phyloP scores from a whole-genome alignment of 139 green algal genomes.

The Micromonas pusilla region DNA sequence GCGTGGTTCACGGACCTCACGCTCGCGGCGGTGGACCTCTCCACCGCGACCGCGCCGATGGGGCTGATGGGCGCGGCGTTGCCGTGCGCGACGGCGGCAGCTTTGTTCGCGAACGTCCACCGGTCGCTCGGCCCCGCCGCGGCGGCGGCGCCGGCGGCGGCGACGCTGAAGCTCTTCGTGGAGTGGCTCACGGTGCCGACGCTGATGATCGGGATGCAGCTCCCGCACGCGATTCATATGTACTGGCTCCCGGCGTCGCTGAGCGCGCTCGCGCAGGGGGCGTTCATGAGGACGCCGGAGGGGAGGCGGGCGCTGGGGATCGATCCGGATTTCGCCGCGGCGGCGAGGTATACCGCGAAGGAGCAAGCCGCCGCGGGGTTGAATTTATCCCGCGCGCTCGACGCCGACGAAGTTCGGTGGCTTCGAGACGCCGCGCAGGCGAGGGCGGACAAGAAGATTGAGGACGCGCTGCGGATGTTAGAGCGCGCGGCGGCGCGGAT shows the following conservation, averaged over 20 bases:
- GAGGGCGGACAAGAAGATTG: background rate
- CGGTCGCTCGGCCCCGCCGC: background rate
- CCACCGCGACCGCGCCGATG: background rate
- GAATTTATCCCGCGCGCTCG: background rate
- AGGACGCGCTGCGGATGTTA: background rate
- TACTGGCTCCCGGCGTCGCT: background rate
- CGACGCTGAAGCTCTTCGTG: conserved; percentile 1
- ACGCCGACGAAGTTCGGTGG: background rate
- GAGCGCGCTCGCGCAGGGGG: background rate
- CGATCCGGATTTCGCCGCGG: too few relatives aligned
- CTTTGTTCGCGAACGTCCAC: conserved; percentile 9
- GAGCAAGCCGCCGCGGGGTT: background rate
- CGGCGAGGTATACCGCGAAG: too few relatives aligned
- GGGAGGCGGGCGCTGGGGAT: background rate
- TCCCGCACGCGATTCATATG: conserved; percentile 7
- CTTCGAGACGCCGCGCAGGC: background rate
- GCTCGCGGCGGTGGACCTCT: background rate
- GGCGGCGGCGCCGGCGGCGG: background rate
- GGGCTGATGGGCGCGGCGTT: background rate
- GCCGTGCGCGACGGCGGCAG: background rate
- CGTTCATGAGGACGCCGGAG: background rate
- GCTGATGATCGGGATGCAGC: conserved; percentile 2
- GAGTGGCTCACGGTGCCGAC: conserved; percentile 9
- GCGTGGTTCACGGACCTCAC: conserved; percentile 10
- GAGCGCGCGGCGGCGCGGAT: background rate